Percentiles rank a stretch among this genome's conserved stretches.
Conservation (phyloP, 2,329 filamentous ascomycete genomes). For the Phoma sp. region DNA sequence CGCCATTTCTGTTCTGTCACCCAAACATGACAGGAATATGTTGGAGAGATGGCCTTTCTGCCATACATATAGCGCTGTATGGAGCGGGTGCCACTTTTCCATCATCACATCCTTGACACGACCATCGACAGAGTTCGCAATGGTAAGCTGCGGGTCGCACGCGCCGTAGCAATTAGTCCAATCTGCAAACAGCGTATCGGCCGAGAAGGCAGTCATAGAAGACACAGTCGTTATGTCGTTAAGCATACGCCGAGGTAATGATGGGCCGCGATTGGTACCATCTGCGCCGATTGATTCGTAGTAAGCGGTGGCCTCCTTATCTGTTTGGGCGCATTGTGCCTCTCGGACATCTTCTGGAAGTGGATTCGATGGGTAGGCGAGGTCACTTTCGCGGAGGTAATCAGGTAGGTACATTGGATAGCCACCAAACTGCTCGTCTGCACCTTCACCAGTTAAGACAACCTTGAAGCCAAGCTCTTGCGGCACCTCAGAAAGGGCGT, state of each 20-base stretch:
- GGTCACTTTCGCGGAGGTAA: constrained; percentile 58
- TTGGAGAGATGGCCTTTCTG: constrained; percentile 30
- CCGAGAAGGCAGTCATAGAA: constrained; percentile 45
- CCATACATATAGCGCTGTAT: constrained; percentile 34
- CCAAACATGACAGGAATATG: constrained; percentile 52
- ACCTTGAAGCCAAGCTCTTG: constrained; percentile 60
- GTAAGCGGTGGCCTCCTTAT: constrained; percentile 15
- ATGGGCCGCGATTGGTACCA: constrained; percentile 27
- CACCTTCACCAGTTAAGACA: constrained; percentile 61
- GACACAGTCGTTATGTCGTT: constrained; percentile 50
- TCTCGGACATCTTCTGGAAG: constrained; percentile 13
- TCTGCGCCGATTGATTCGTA: constrained; percentile 37
- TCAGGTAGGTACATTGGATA: constrained; percentile 58
- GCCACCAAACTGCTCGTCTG: constrained; percentile 63
- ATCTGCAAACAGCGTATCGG: constrained; percentile 43
- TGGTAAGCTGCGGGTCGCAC: constrained; percentile 43
- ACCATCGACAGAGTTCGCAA: constrained; percentile 30
- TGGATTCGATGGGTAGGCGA: constrained; percentile 7
- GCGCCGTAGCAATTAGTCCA: constrained; percentile 42
- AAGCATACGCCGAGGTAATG: constrained; percentile 46
- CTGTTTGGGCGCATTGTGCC: constrained; percentile 13
- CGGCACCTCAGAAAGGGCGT: constrained; percentile 56
- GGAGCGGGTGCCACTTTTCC: constrained; percentile 32
- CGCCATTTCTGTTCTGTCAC: constrained; percentile 55
- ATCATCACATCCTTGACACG: constrained; percentile 7